Evolutionary conservation across 2,329 filamentous ascomycete genomes (phyloP).

Genomic region (Apiospora koreana): DNA sequence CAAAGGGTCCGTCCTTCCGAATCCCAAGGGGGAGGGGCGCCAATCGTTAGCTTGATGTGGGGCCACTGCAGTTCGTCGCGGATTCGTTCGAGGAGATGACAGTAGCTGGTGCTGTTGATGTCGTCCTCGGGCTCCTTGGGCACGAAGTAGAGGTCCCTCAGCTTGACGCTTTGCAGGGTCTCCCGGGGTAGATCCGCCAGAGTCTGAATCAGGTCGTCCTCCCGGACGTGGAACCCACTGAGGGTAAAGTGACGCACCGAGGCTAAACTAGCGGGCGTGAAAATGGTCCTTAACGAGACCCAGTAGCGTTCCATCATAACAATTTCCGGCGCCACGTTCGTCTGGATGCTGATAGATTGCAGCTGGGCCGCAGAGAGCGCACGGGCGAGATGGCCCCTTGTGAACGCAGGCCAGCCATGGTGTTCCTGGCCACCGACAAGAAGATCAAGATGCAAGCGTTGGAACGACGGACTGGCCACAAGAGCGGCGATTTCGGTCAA

Average conservation of each 20-base stretch:
- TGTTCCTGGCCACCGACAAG: constrained; percentile 15
- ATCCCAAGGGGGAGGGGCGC: not conserved
- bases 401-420: constrained; percentile 16
- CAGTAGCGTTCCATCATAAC: constrained; percentile 14
- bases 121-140: too few relatives aligned
- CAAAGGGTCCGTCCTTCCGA: constrained; percentile 9
- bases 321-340: constrained; percentile 3
- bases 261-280: constrained; percentile 31
- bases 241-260: constrained; percentile 34
- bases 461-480: constrained; percentile 27
- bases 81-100: constrained; percentile 22
- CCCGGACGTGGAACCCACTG: constrained; percentile 26
- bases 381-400: constrained; percentile 20
- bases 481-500: constrained; percentile 26
- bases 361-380: constrained; percentile 24
- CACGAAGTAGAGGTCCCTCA: constrained; percentile 25
- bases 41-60: constrained; percentile 16
- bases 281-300: constrained; percentile 27
- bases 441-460: constrained; percentile 29
- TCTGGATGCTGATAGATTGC: constrained; percentile 25
- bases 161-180: constrained; percentile 30
- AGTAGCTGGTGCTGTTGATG: not conserved
- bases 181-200: constrained; percentile 29
- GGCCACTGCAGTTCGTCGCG: constrained; percentile 22
- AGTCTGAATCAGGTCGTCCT: constrained; percentile 29